Evolutionary conservation across 306 rosid genomes (phyloP), one percentile per base, ranked within the genome.

Genomic region (Trifolium dubium): DNA sequence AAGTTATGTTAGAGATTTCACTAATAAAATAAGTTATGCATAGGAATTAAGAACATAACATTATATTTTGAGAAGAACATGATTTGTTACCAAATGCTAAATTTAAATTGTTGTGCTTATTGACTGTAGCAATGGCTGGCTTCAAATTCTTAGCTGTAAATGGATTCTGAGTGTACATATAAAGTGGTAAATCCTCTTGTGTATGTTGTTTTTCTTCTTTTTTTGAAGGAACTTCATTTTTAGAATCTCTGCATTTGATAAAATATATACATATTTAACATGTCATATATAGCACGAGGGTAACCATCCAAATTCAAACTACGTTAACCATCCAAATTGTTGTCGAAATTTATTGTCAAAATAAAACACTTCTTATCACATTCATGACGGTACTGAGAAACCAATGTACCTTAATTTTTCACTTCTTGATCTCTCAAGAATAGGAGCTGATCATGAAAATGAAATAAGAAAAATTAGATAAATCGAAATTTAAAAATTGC

Each of bases 141-240:
- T 72, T 72, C 68, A 60, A 62, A 63, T 85, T 79, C 77, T 72
- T 82, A 30, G 77, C 60, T 5, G 67, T 67, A 75, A 43, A 62
- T 59, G 81, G 78, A 75, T 85, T 74, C 17, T 40, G 67, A 18
- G 84, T 72, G 86, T 77, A 77, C 62, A 85, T 43, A 54, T 75
- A 83, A 77, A 69, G 81, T 37, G 96, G 91, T 83, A 78, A 74
- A 68, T 82, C 85, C 37, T 83, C 85, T 50, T 80, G 81, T 72
- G 39, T 73, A 34, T 70, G 79, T 34, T 82, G n/a, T n/a, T n/a
- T 79, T n/a, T 72, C 81, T 67, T 56, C 79, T 34, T n/a, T 10
- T 72, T 80, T 82, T 6, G 19, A 58, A 34, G 77, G 34, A 32
- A 50, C 18, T 31, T 53, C 61, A 50, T 28, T 70, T 67, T 19